A percentile compares a stretch with the other conserved stretches of the same genome.
These are phyloP conservation scores for Irpex rosettiformis DNA, from an alignment of 1,284 basidiomycete genomes.

Conservation along the genomic window DNA sequence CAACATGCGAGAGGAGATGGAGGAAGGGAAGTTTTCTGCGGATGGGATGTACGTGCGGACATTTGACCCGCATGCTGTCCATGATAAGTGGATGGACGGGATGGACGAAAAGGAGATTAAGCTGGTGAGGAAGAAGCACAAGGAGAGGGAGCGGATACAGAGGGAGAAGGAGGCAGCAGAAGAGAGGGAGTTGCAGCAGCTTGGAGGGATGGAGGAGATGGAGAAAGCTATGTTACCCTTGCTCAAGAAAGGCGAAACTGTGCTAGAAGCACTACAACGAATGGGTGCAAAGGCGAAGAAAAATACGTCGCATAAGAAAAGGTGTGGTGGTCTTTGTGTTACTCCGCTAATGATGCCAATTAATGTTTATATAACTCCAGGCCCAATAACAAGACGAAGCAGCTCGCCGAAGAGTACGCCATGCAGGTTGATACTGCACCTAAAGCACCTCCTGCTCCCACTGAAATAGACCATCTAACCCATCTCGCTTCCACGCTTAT, in stretches of 20 bases:
- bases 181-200: slow-evolving; percentile 60
- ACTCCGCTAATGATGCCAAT: not conserved
- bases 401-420: slow-evolving; percentile 28
- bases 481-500: slow-evolving; percentile 80
- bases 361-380: slow-evolving; percentile 8
- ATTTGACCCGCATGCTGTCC: slow-evolving; percentile 70
- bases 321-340: slow-evolving; percentile 26
- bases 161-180: slow-evolving; percentile 71
- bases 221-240: slow-evolving; percentile 68
- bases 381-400: slow-evolving; percentile 34
- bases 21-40: slow-evolving; percentile 93
- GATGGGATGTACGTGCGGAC: slow-evolving; percentile 70
- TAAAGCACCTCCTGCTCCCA: slow-evolving; percentile 26
- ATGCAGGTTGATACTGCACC: slow-evolving; percentile 44
- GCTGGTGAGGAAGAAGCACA: slow-evolving; percentile 70
- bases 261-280: slow-evolving; percentile 86
- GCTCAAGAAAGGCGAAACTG: slow-evolving; percentile 88
- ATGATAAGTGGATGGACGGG: slow-evolving; percentile 95
- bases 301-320: slow-evolving; percentile 37
- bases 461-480: slow-evolving; percentile 75
- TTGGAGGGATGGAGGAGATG: slow-evolving; percentile 64
- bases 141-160: slow-evolving; percentile 65
- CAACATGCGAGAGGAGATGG: slow-evolving; percentile 99
- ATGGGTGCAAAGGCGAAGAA: slow-evolving; percentile 75
- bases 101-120: slow-evolving; percentile 86